These are phyloP conservation scores for Taxawa tesnikishii DNA, from an alignment of 2,329 filamentous ascomycete genomes.

Conservation along the genomic window DNA sequence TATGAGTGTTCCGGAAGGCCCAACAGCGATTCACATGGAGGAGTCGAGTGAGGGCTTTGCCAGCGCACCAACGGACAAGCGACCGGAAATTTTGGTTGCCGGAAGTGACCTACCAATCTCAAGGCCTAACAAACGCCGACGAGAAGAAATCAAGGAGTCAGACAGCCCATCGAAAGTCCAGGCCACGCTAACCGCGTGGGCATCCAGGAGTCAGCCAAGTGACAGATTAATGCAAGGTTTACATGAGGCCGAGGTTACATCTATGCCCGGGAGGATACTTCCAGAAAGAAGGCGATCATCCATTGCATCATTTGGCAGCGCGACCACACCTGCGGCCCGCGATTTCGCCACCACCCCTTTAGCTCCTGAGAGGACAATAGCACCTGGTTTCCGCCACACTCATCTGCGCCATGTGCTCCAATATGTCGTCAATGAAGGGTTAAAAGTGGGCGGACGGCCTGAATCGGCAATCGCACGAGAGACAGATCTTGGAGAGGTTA, in stretches of 20 bases:
- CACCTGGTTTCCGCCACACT: slow-evolving; percentile 34
- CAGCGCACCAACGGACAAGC: slow-evolving; percentile 18
- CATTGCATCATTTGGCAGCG: background rate
- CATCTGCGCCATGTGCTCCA: slow-evolving; percentile 37
- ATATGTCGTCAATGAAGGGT: slow-evolving; percentile 38
- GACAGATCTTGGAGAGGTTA: slow-evolving; percentile 34
- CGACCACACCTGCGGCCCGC: background rate
- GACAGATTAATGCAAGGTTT: slow-evolving; percentile 15
- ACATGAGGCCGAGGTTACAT: slow-evolving; percentile 13
- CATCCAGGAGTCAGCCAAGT: slow-evolving; percentile 11
- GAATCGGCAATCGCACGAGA: slow-evolving; percentile 37
- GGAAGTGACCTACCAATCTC: slow-evolving; percentile 27
- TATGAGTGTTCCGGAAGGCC: slow-evolving; percentile 58
- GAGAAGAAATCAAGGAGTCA: slow-evolving; percentile 16
- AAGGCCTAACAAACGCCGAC: slow-evolving; percentile 29
- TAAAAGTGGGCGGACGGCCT: slow-evolving; percentile 39
- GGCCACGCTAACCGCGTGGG: slow-evolving; percentile 10
- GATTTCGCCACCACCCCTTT: background rate
- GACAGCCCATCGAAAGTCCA: slow-evolving; percentile 13
- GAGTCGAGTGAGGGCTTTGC: slow-evolving; percentile 12
- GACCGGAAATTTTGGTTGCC: slow-evolving; percentile 30
- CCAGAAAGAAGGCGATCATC: background rate
- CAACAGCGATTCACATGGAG: slow-evolving; percentile 18
- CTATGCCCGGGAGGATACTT: slow-evolving; percentile 3
- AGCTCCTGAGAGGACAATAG: slow-evolving; percentile 23